Evolutionary conservation across 257 asterid species (phyloP).

Genomic region (Gentiana straminea): DNA sequence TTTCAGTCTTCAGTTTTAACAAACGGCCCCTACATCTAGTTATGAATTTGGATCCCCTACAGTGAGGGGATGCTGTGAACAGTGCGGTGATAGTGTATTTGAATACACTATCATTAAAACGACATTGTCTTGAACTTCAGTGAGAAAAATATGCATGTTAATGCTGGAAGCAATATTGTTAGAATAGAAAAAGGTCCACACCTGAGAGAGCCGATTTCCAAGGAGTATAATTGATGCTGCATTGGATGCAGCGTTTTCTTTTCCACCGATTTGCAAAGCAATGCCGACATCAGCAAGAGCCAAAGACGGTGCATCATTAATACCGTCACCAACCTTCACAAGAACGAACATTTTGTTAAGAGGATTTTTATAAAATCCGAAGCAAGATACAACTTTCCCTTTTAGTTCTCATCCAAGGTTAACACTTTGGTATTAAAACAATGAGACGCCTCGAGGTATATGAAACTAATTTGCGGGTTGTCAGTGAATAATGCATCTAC

Average conservation of each 20-base stretch:
- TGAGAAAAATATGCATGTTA: not conserved
- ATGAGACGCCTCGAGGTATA: not conserved
- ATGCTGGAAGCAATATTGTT: too few species aligned
- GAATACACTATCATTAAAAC: too few species aligned
- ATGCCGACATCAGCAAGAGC: conserved; percentile 97
- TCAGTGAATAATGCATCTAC: not conserved
- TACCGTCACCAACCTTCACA: conserved; percentile 95
- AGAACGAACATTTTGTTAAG: conserved; percentile 7
- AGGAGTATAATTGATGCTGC: conserved; percentile 92
- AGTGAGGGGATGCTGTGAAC: too few species aligned
- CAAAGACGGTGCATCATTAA: conserved; percentile 95
- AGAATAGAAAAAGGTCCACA: conserved; percentile 6
- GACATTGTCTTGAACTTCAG: not conserved
- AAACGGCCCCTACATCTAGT: too few species aligned
- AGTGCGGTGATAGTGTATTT: too few species aligned
- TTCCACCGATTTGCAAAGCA: conserved; percentile 86
- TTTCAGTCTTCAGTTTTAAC: too few species aligned
- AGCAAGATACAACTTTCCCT: not conserved
- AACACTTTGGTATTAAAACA: not conserved
- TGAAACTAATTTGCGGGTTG: not conserved
- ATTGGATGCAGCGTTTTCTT: conserved; percentile 96
- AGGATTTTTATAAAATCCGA: not conserved
- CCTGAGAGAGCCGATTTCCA: conserved; percentile 91
- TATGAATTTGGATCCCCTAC: too few species aligned
- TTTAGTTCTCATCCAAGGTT: not conserved